Conservation (phyloP, 1,284 basidiomycete species). For the Ganoderma sp. region DNA sequence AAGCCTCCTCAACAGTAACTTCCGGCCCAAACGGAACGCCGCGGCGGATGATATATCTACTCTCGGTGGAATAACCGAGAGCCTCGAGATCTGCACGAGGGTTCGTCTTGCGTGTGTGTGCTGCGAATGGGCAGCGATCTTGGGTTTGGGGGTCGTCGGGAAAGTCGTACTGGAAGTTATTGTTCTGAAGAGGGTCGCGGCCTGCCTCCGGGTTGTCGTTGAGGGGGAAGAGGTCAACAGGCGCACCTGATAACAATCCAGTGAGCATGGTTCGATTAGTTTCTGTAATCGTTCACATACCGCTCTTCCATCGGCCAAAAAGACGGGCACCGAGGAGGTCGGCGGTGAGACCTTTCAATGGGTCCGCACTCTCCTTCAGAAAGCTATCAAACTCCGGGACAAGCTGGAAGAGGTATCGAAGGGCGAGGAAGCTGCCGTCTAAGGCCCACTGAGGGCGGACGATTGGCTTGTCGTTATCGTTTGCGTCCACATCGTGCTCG, state of each 20-base stretch:
- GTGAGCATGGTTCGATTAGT: neutral
- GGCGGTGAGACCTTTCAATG: constrained; percentile 43
- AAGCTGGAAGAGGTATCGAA: constrained; percentile 58
- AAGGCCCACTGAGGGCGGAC: constrained; percentile 53
- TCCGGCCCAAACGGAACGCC: constrained; percentile 50
- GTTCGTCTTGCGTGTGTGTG: constrained; percentile 60
- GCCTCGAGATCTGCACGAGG: constrained; percentile 45
- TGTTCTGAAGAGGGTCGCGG: constrained; percentile 42
- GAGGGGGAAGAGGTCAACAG: constrained; percentile 39
- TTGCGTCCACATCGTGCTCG: constrained; percentile 36
- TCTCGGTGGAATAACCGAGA: constrained; percentile 16
- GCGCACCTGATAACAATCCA: constrained; percentile 38
- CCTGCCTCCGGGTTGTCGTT: constrained; percentile 42
- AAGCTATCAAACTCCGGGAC: constrained; percentile 63
- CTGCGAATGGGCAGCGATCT: constrained; percentile 57
- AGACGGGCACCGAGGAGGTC: constrained; percentile 57
- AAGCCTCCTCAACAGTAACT: constrained; percentile 46
- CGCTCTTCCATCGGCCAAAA: constrained; percentile 66
- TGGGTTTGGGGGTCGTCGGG: constrained; percentile 39
- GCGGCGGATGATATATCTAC: constrained; percentile 41
- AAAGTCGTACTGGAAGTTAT: constrained; percentile 44
- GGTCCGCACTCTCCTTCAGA: constrained; percentile 49
- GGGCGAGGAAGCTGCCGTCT: constrained; percentile 60
- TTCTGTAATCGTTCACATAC: constrained; percentile 39
- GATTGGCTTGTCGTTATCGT: constrained; percentile 19